Evolutionary conservation across 257 asterid genomes (phyloP), one percentile per base, ranked within the genome.

Genomic region (Verbena officinalis): DNA sequence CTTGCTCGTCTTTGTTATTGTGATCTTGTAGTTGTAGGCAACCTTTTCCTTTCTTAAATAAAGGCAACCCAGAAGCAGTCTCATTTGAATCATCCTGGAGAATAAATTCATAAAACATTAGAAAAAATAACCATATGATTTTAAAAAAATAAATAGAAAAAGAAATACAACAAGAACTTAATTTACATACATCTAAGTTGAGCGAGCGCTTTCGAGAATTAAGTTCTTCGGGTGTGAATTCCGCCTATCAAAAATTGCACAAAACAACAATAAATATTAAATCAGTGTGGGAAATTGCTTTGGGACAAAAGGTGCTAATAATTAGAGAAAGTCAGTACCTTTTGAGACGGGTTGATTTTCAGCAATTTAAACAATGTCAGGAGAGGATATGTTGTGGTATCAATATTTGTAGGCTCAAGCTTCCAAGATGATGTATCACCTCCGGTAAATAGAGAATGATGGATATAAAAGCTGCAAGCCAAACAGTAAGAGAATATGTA

Each of bases 161-260:
- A 49, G 4, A 40, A n/a, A 55, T 27, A 68, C 5, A 46, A 20
- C 4, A 31, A 39, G 1, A 36, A 3, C 3, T 24, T 55, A 39
- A 30, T 62, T 15, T 11, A 8, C 80, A 21, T 70, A 80, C 81
- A 51, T 81, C 90, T 50, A 85, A 52, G 23, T 80, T 74, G 15
- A 87, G 82, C 0, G 73, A 68, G 71, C 95, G 91, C 54, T 90
- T 90, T 24, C 85, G 77, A 45, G 92, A 90, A 68, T 78, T 79
- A 24, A 87, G 89, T 56, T 87, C 92, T 30, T 90, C 91, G n/a
- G 97, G 97, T 5, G 88, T 87, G 75, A 90, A 87, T 62, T 87
- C 92, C 7, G 97, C 96, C 96, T 86, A 83, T 72, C 27, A 56
- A 19, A 55, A 62, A 16, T 10, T 31, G 46, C 1, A 13, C 33